Evolutionary conservation across 225 moss, liverwort and hornwort species (phyloP), one percentile per base, ranked within the genome.

Genomic region (Polytrichum formosum): DNA sequence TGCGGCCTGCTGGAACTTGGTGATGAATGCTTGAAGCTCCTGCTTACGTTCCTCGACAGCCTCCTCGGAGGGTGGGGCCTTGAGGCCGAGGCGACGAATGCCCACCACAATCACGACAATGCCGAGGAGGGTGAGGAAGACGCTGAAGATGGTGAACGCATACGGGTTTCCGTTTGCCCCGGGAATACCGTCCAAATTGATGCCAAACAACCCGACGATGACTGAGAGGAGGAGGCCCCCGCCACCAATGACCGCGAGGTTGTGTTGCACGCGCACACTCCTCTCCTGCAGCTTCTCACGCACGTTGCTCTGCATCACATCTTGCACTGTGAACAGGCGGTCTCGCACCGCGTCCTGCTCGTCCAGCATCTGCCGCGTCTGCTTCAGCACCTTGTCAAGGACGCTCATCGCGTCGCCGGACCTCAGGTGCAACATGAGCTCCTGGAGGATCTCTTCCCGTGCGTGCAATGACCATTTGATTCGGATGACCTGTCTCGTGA

Each of bases 401-500:
- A 88, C 73, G 1, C 16, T 28, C 31, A 71, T 70, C 0, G 94
- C 80, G 20, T 73, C 76, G 0, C 77, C 70, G 20, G 74, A 86
- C 72, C 86, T 88, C 63, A 97, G 74, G 53, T 97, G 94, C 1
- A 83, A 88, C 74, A 74, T 73, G 19, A 97, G 86, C 79, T 97
- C 94, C 53, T 94, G 82, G 23, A 97, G 66, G 63, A 97, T 97
- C 74, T 97, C 97, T 55, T 97, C 92, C 20, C 97, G 85, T 37
- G 97, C 97, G 75, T 97, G 94, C 71, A 97, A 67, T 1, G 92
- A 84, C 97, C 97, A 97, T 75, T 97, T 97, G 65, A 97, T 94
- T 73, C 94, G 84, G 56, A 97, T 97, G 26, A 97, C 94, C 91
- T 93, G 77, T 22, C 17, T 37, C 10, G 37, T 16, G 46, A 46